A percentile compares a stretch with the other conserved stretches of the same genome.
Evolutionary conservation across 257 asterid genomes (phyloP).

Genomic region (Solanum bukasovii): DNA sequence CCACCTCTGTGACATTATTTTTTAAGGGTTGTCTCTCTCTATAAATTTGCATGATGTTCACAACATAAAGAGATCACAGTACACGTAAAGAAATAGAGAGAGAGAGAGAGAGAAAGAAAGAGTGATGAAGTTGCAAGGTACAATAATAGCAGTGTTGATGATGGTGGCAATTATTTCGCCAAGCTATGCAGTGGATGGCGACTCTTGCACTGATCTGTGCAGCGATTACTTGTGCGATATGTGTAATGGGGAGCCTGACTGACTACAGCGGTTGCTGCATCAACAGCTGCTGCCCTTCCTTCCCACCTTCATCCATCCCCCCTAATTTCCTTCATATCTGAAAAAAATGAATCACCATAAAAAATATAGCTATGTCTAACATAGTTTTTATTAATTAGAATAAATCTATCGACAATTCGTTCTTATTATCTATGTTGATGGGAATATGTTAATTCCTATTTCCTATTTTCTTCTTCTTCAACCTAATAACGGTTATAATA

Average conservation of each 20-base stretch:
- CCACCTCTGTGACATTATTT: too few relatives aligned
- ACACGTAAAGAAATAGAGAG: background rate
- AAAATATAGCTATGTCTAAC: too few relatives aligned
- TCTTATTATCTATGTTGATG: background rate
- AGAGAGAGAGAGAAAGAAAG: background rate
- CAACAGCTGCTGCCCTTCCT: background rate
- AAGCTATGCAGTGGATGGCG: background rate
- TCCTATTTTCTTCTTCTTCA: too few relatives aligned
- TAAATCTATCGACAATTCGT: too few relatives aligned
- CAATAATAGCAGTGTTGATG: background rate
- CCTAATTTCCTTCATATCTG: background rate
- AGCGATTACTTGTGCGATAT: background rate
- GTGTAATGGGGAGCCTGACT: background rate
- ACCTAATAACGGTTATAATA: too few relatives aligned
- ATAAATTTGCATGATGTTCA: background rate
- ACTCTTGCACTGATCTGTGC: background rate
- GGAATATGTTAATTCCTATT: background rate
- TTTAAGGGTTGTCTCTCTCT: background rate
- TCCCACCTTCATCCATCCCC: background rate
- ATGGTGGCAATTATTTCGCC: background rate
- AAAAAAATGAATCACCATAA: background rate
- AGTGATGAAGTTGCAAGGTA: background rate
- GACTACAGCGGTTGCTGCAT: background rate
- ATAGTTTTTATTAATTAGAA: too few relatives aligned
- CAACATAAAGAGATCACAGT: background rate